These are phyloP conservation scores for Didymella arachidicola DNA, from an alignment of 2,329 filamentous ascomycete genomes.

Conservation along the genomic window DNA sequence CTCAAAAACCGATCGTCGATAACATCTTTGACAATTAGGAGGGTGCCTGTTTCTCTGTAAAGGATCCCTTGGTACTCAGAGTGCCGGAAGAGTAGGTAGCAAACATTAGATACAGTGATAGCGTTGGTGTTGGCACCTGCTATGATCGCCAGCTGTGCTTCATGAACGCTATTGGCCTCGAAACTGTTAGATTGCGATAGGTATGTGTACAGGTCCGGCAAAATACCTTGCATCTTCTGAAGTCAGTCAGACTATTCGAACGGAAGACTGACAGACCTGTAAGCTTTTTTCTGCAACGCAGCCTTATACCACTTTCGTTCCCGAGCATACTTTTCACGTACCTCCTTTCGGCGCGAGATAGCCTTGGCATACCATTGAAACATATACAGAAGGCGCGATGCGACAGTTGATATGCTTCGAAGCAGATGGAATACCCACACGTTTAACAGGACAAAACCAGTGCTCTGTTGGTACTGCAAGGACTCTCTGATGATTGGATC, in stretches of 20 bases:
- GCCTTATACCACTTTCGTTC: slow-evolving; percentile 18
- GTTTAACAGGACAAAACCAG: slow-evolving; percentile 20
- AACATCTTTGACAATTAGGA: slow-evolving; percentile 12
- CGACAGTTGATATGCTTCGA: slow-evolving; percentile 7
- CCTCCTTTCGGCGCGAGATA: slow-evolving; percentile 6
- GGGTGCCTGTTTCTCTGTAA: slow-evolving; percentile 17
- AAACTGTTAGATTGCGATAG: slow-evolving; percentile 18
- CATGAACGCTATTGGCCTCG: slow-evolving; percentile 12
- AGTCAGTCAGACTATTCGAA: slow-evolving; percentile 4
- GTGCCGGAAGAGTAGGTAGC: slow-evolving; percentile 47
- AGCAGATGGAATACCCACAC: slow-evolving; percentile 24
- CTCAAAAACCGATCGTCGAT: slow-evolving; percentile 15
- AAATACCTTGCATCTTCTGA: slow-evolving; percentile 8
- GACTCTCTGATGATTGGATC: slow-evolving; percentile 20
- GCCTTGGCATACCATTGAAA: background rate
- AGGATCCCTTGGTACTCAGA: slow-evolving; percentile 36
- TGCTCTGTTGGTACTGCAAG: slow-evolving; percentile 10
- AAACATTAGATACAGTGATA: slow-evolving; percentile 60
- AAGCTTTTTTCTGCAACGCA: slow-evolving; percentile 19
- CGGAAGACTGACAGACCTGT: slow-evolving; percentile 5
- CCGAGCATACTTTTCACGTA: slow-evolving; percentile 4
- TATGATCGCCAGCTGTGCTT: slow-evolving; percentile 26
- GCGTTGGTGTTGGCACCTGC: slow-evolving; percentile 60
- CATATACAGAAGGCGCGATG: slow-evolving; percentile 1
- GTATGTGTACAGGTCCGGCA: slow-evolving; percentile 27